phyloP scores from a whole-genome alignment of 108 stramenopile genomes.

The Skeletonema marinoi region DNA sequence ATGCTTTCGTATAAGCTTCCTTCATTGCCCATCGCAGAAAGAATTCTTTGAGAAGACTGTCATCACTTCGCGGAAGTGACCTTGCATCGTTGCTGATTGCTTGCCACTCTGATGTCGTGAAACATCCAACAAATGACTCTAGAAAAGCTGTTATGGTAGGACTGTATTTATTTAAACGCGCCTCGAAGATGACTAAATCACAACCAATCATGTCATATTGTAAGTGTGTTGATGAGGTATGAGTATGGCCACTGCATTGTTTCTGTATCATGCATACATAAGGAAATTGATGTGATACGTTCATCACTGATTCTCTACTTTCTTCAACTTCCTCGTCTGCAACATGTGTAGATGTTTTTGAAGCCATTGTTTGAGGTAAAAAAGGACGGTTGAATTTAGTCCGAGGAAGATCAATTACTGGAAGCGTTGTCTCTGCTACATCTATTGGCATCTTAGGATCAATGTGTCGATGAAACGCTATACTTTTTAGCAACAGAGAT shows the following conservation, averaged over 20 bases:
- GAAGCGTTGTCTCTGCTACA: background rate
- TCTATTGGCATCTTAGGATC: background rate
- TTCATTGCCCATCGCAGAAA: slow-evolving; percentile 84
- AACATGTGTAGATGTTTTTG: background rate
- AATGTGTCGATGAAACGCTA: slow-evolving; percentile 49
- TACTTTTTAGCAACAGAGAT: slow-evolving; percentile 74
- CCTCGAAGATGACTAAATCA: slow-evolving; percentile 73
- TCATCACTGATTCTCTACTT: slow-evolving; percentile 43
- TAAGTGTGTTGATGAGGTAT: background rate
- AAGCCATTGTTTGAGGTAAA: slow-evolving; percentile 42
- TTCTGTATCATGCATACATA: slow-evolving; percentile 64
- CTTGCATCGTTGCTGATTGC: slow-evolving; percentile 16
- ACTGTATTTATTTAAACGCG: slow-evolving; percentile 44
- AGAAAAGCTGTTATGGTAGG: slow-evolving; percentile 60
- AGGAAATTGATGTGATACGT: slow-evolving; percentile 82
- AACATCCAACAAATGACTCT: slow-evolving; percentile 52
- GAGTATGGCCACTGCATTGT: background rate
- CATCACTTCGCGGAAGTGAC: slow-evolving; percentile 21
- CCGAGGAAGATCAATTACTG: slow-evolving; percentile 64
- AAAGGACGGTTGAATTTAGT: slow-evolving; percentile 73
- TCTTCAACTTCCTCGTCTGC: slow-evolving; percentile 15
- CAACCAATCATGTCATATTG: slow-evolving; percentile 46
- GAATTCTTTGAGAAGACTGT: slow-evolving; percentile 57
- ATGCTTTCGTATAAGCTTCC: slow-evolving; percentile 86
- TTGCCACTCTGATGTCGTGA: slow-evolving; percentile 67